Percentiles rank a stretch among this genome's conserved stretches.
Conservation (phyloP, 2,329 filamentous ascomycete species). For the Arthrobotrys entomopaga region DNA sequence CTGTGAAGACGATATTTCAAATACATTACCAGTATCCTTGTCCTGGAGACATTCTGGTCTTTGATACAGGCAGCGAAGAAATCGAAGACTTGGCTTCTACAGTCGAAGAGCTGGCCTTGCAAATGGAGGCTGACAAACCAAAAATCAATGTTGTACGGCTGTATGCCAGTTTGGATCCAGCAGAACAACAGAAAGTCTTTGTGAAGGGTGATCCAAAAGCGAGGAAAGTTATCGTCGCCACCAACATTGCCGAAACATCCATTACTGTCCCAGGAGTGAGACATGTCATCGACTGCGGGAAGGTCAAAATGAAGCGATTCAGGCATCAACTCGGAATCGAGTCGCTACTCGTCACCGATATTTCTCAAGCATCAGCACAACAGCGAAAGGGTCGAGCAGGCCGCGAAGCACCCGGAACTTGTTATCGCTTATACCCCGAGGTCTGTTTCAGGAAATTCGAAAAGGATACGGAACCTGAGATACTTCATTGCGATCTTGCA, state of each 20-base stretch:
- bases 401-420: constrained; percentile 89
- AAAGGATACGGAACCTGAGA: constrained; percentile 84
- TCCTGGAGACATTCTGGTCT: constrained; percentile 93
- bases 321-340: constrained; percentile 85
- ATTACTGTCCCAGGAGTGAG: constrained; percentile 93
- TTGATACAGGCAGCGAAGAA: constrained; percentile 90
- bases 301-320: constrained; percentile 93
- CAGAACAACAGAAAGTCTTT: constrained; percentile 87
- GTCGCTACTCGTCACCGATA: constrained; percentile 76
- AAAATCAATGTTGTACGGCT: constrained; percentile 77
- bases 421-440: constrained; percentile 88
- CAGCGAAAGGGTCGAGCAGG: constrained; percentile 92
- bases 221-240: constrained; percentile 89
- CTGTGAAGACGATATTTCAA: constrained; percentile 83
- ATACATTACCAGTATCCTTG: constrained; percentile 87
- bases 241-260: constrained; percentile 98
- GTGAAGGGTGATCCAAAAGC: constrained; percentile 74
- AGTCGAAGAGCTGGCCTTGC: constrained; percentile 80
- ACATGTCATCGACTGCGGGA: constrained; percentile 91
- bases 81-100: constrained; percentile 84
- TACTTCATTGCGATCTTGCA: constrained; percentile 86
- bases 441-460: constrained; percentile 73
- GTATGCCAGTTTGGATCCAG: constrained; percentile 88
- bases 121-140: constrained; percentile 67
- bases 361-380: constrained; percentile 91